Base-by-base conservation (phyloP, 1,284 basidiomycete species). In the Hortiboletus rubellus region DNA sequence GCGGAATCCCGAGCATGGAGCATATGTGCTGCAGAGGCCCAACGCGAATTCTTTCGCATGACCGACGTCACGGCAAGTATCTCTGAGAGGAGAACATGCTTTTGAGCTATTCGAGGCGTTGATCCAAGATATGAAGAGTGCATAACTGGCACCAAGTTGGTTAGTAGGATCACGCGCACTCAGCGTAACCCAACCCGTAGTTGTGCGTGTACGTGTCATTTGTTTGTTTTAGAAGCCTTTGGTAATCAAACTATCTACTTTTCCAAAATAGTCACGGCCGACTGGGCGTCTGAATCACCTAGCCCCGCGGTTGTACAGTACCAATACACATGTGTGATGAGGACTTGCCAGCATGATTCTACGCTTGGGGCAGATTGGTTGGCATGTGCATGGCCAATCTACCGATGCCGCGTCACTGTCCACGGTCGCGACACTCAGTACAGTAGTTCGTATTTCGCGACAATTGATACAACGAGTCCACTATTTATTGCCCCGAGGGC, bases 11-110 rank as follows among this genome's bases (percentile, higher is more conserved):
- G 78, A 54, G 82, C 74, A 60, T 78, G 80, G 64, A 85, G 78
- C 47, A 82, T 80, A 66, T 85, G 81, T 42, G 82, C 79, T 46
- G 83, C 82, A 22, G 89, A 82, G 15, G 94, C 89, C 94, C 94
- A 96, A 50, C 94, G 86, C 48, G 94, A 93, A 75, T 96, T 96
- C 77, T 96, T 94, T 72, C 96, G 91, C 93, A 99, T 97, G n/a
- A 87, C 84, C 5, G 94, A 94, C 42, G 94, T 97, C 64, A 99
- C 92, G 12, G 93, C 82, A 54, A 96, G 82, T 62, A 98, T 92
- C 79, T 98, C 96, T 40, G 92, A 87, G 60, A 89, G 82, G 30
- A 96, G 73, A 46, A 96, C 84, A 81, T 96, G 92, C 59, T 86
- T 86, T 38, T 80, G 75, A 38, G 87, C 83, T 51, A 86, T 48